Evolutionary conservation across 2,329 filamentous ascomycete species (phyloP), one percentile per base, ranked within the genome.

Genomic region (Xylariales sp.): DNA sequence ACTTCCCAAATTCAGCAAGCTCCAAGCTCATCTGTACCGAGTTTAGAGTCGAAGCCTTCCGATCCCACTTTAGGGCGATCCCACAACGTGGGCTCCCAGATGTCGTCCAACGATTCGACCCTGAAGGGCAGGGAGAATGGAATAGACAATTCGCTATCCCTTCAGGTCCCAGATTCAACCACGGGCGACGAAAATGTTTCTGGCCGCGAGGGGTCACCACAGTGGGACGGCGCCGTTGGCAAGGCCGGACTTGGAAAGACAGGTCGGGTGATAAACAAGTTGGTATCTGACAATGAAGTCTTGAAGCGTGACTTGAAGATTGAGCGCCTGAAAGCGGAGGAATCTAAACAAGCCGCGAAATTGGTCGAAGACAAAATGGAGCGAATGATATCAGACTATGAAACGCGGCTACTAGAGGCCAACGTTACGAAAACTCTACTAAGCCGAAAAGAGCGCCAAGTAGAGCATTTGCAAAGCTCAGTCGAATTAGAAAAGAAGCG

Each of bases 241-340:
- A 90, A 90, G 75, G 90, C 90, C 7, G 89, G 88, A 2, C 81
- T 91, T 2, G 91, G 91, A 50, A 93, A 93, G 82, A 93, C 90
- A 9, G 91, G 91, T 8, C 85, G 91, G 41, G 91, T 93, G 60
- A 95, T 96, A 78, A 93, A 96, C 80, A 89, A 89, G 75, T 86
- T 96, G 62, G 92, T 93, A 76, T 90, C 90, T 61, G 92, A 95
- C 76, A 94, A 94, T 73, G 92, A 95, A 75, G 86, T 89, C 48
- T 83, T 95, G 53, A 92, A 92, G 74, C 87, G 92, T 60, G 92
- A 95, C 70, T 83, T 92, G 65, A 84, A 90, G 74, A 87, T 91
- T 64, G 90, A 92, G 78, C 83, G 84, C 23, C 77, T 91, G 62
- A 85, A 86, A 53, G 85, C 90, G 52, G 91, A 93, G 66, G 92